Percentiles rank a stretch among this genome's conserved stretches.
These are phyloP conservation scores for Umbelopsis ramanniana DNA, from an alignment of 192 early-diverging fungal genomes.

Conservation along the genomic window DNA sequence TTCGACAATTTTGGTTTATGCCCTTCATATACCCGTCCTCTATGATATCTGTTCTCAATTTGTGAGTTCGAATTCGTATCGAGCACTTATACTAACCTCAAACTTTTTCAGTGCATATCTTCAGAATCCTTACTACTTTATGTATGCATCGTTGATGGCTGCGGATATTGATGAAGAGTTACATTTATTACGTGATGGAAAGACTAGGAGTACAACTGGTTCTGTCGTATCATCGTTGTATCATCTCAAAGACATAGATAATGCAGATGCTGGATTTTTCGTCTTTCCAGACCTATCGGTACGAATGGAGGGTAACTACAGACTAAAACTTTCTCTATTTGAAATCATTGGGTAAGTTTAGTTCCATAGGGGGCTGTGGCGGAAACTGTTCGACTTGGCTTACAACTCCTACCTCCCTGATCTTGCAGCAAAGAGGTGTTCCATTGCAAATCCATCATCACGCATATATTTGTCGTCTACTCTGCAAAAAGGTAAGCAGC, in stretches of 20 bases:
- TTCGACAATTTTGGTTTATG: neutral
- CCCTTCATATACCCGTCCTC: neutral
- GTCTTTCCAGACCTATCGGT: constrained; percentile 96
- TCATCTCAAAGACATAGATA: constrained; percentile 86
- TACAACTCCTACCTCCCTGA: constrained; percentile 18
- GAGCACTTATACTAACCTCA: neutral
- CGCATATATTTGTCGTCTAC: constrained; percentile 86
- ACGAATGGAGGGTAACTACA: constrained; percentile 90
- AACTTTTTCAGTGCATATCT: constrained; percentile 47
- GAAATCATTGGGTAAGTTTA: constrained; percentile 79
- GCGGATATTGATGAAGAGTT: constrained; percentile 84
- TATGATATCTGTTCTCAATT: constrained; percentile 3
- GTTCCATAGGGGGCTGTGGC: neutral
- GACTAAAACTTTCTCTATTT: constrained; percentile 86
- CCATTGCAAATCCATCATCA: constrained; percentile 87
- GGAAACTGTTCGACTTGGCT: neutral
- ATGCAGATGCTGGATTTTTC: constrained; percentile 93
- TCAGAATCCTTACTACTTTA: constrained; percentile 95
- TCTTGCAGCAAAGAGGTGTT: constrained; percentile 70
- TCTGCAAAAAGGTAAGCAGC: constrained; percentile 72
- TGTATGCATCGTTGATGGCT: constrained; percentile 92
- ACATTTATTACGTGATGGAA: constrained; percentile 87
- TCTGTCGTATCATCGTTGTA: constrained; percentile 93
- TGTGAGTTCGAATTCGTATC: neutral
- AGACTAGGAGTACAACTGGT: constrained; percentile 90